Conservation (phyloP, 2,329 filamentous ascomycete species). For the Arthrobotrys sphaeroides region DNA sequence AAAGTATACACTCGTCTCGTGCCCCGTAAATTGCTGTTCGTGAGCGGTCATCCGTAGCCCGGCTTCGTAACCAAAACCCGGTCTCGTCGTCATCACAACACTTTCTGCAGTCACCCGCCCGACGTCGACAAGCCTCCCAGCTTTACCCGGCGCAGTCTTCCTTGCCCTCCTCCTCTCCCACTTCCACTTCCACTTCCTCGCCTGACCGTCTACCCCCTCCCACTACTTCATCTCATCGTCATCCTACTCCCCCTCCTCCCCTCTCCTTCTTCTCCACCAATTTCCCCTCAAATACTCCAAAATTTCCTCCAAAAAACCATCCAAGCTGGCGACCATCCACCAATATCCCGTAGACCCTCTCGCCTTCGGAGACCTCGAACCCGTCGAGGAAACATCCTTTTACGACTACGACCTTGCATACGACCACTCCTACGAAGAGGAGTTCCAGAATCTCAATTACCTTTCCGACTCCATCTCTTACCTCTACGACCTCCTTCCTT, state of each 20-base stretch:
- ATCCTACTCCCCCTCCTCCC: neutral
- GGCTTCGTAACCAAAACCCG: too few relatives aligned
- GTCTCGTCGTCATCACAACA: slow-evolving; percentile 29
- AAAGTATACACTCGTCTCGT: neutral
- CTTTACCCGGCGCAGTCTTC: neutral
- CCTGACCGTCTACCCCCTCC: neutral
- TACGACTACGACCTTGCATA: slow-evolving; percentile 20
- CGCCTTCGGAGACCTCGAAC: slow-evolving; percentile 46
- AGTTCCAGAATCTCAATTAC: slow-evolving; percentile 2
- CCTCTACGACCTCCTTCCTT: slow-evolving; percentile 44
- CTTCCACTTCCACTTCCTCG: neutral
- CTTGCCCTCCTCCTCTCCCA: neutral
- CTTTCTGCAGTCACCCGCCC: slow-evolving; percentile 15
- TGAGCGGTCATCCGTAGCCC: neutral
- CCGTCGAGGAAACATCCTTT: slow-evolving; percentile 8
- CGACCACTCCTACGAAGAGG: slow-evolving; percentile 3
- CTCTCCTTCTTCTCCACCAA: neutral
- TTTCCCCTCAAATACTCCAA: neutral
- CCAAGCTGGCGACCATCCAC: slow-evolving; percentile 46
- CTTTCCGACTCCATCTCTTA: slow-evolving; percentile 41
- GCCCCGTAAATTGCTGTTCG: neutral
- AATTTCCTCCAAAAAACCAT: neutral
- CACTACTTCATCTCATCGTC: neutral
- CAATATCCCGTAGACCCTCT: slow-evolving; percentile 31
- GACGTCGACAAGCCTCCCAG: neutral